Conservation (phyloP, 805 yeast genomes). For the Cyberlindnera veronae region DNA sequence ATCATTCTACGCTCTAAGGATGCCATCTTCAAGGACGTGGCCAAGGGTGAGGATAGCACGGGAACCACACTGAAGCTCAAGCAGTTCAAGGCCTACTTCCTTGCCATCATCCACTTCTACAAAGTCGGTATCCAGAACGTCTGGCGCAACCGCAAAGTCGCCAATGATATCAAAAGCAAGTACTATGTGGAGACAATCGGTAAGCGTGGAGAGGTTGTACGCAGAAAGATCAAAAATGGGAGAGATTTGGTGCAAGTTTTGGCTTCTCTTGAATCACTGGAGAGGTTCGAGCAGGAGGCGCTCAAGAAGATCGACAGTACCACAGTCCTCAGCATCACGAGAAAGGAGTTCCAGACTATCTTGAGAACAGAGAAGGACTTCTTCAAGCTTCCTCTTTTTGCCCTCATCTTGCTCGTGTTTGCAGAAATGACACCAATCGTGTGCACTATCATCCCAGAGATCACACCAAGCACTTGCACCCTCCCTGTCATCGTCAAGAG, state of each 20-base stretch:
- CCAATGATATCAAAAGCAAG: slow-evolving; percentile 27
- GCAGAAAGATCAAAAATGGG: slow-evolving; percentile 33
- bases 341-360: slow-evolving; percentile 43
- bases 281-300: slow-evolving; percentile 35
- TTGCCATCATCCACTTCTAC: slow-evolving; percentile 48
- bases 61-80: slow-evolving; percentile 29
- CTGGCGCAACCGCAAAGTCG: slow-evolving; percentile 41
- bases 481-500: slow-evolving; percentile 37
- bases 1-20: slow-evolving; percentile 27
- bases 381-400: slow-evolving; percentile 51
- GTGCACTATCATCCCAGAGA: slow-evolving; percentile 50
- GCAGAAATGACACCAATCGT: slow-evolving; percentile 53
- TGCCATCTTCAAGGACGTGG: slow-evolving; percentile 29
- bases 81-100: slow-evolving; percentile 44
- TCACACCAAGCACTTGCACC: slow-evolving; percentile 57
- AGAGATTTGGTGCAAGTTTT: slow-evolving; percentile 36
- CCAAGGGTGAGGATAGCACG: slow-evolving; percentile 18
- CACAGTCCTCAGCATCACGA: slow-evolving; percentile 37
- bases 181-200: slow-evolving; percentile 28
- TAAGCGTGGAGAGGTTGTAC: slow-evolving; percentile 11
- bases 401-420: slow-evolving; percentile 42
- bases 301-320: slow-evolving; percentile 23
- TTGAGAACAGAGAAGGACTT: slow-evolving; percentile 43
- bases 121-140: slow-evolving; percentile 54
- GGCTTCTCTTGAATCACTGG: slow-evolving; percentile 30